Base-by-base conservation (phyloP, 768 basidiomycete species). In the Lentinula aciculospora region DNA sequence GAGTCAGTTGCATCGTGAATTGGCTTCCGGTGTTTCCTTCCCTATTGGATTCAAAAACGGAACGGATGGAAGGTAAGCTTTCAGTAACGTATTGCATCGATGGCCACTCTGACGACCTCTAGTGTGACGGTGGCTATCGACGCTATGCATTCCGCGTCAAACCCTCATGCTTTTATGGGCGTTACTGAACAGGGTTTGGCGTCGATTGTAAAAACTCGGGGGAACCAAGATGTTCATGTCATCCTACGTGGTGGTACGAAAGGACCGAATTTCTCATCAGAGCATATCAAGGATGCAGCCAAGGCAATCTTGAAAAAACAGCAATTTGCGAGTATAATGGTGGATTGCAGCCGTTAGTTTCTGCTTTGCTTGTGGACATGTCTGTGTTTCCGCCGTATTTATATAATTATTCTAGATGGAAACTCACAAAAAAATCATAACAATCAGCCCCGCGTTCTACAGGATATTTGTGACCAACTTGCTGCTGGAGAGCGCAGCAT, bases 41-140 rank as follows among this genome's bases (percentile, higher is more conserved):
- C 95, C 97, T 21, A 93, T 98, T 62, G 92, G 94, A 8, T 99
- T 99, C 86, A 99, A 99, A 74, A 99, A 99, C 69, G 96, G 97
- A 55, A 99, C 97, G 3, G 96, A 98, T 70, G 97, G 97, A 56
- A 86, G 85, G 83, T 82, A 62, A 56, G 71, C 56, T 45, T 65
- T 60, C 42, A 15, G 10, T 48, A 8, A 7, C 57, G 58, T 28
- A 28, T 9, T 53, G 25, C 60, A 1, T 57, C 59, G 31, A 60
- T 10, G 37, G 4, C 29, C n/a, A 13, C 4, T n/a, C n/a, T 61
- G 7, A 31, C 19, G 31, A 42, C 56, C 36, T 57, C 36, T 60
- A 85, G 84, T 58, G 86, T 98, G 49, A 74, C 82, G 0, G 92
- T 98, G 34, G 96, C 96, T 2, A 89, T 98, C 57, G 97, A 99